phyloP scores from a whole-genome alignment of 257 asterid genomes.

The Nicotiana benthamiana region DNA sequence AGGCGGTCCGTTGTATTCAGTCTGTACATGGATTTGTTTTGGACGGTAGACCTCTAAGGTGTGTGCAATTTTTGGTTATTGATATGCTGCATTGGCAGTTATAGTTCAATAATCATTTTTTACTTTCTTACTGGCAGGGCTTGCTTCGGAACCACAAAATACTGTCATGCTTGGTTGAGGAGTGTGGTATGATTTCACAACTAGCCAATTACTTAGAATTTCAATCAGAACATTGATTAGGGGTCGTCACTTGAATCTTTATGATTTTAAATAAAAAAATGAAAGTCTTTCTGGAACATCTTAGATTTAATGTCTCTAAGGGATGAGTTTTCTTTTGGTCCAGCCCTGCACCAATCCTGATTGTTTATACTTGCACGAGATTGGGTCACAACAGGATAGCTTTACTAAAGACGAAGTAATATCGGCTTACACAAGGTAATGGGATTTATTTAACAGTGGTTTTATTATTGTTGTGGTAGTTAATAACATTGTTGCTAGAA shows the following conservation, averaged over 20 bases:
- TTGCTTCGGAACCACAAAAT: slow-evolving; percentile 86
- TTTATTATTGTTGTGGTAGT: not conserved
- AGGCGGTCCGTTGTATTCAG: slow-evolving; percentile 92
- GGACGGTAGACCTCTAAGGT: slow-evolving; percentile 78
- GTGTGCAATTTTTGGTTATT: slow-evolving; percentile 14
- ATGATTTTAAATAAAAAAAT: no score
- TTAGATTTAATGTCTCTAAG: not conserved
- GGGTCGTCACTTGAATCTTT: not conserved
- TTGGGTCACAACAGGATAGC: slow-evolving; percentile 84
- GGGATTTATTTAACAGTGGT: not conserved
- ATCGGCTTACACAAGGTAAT: slow-evolving; percentile 79
- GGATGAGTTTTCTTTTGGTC: slow-evolving; percentile 13
- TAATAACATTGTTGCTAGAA: not conserved
- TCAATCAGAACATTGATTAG: not conserved
- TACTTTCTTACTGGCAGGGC: slow-evolving; percentile 55
- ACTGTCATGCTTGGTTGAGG: slow-evolving; percentile 91
- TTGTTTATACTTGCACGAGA: slow-evolving; percentile 83
- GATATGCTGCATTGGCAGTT: not conserved
- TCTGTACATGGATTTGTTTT: slow-evolving; percentile 81
- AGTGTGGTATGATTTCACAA: slow-evolving; percentile 45
- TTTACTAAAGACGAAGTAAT: slow-evolving; percentile 86
- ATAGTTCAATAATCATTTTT: slow-evolving; percentile 12
- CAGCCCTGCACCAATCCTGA: slow-evolving; percentile 94
- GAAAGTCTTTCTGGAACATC: not conserved
- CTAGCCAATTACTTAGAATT: not conserved